These are phyloP conservation scores for Monosporascus sp. DNA, from an alignment of 2,329 filamentous ascomycete species.

Conservation along the genomic window DNA sequence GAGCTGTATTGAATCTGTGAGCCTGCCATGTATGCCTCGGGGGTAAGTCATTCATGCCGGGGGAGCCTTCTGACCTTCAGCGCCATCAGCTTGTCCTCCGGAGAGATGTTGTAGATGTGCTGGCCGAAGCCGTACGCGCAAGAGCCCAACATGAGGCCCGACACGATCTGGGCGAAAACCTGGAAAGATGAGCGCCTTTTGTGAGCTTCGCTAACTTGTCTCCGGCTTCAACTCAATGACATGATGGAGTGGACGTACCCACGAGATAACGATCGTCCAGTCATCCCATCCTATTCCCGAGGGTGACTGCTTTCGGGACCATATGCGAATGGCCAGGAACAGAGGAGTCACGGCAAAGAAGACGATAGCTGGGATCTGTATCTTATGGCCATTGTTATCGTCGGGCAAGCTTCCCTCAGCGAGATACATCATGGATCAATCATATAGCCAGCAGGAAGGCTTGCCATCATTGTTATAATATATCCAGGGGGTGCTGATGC, in stretches of 20 bases:
- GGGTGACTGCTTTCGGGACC: conserved; percentile 32
- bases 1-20: conserved; percentile 25
- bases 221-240: not conserved
- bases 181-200: conserved; percentile 7
- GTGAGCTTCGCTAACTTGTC: conserved; percentile 1
- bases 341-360: conserved; percentile 39
- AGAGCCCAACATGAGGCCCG: conserved; percentile 35
- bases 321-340: conserved; percentile 35
- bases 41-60: not conserved
- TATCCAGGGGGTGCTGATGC: no score
- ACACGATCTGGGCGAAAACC: conserved; percentile 32
- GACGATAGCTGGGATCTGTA: conserved; percentile 34
- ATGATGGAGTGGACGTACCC: conserved; percentile 12
- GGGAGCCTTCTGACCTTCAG: conserved; percentile 23
- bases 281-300: conserved; percentile 38
- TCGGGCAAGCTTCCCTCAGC: conserved; percentile 24
- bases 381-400: conserved; percentile 33
- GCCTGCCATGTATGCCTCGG: no score
- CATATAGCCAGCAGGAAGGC: not conserved
- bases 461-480: no score
- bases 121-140: conserved; percentile 39
- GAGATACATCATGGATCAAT: not conserved
- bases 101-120: conserved; percentile 31
- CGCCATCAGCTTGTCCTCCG: conserved; percentile 29
- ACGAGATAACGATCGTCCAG: conserved; percentile 30